phyloP scores from a whole-genome alignment of 495 filamentous ascomycete genomes.

The Neurospora pannonica region DNA sequence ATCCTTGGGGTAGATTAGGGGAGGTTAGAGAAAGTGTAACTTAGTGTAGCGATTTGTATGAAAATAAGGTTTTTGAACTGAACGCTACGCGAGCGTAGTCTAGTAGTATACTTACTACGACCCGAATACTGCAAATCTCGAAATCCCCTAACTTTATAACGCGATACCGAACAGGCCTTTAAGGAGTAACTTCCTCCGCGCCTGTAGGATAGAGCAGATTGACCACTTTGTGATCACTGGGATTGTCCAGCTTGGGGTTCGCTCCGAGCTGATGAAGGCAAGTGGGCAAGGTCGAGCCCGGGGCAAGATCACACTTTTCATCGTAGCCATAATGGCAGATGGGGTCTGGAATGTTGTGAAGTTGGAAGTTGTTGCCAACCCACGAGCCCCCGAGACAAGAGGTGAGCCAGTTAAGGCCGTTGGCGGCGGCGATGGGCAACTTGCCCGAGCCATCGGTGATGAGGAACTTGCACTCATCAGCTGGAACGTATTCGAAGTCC shows the following conservation, averaged over 20 bases:
- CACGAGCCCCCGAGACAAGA: constrained; percentile 27
- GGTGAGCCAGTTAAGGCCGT: constrained; percentile 34
- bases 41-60: too few relatives aligned
- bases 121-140: too few relatives aligned
- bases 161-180: too few relatives aligned
- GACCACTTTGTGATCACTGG: background rate
- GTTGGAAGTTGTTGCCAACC: constrained; percentile 25
- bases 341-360: constrained; percentile 30
- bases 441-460: constrained; percentile 22
- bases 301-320: constrained; percentile 18
- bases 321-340: constrained; percentile 29
- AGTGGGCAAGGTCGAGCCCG: constrained; percentile 1
- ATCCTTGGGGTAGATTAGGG: too few relatives aligned
- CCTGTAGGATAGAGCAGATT: background rate
- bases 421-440: constrained; percentile 31
- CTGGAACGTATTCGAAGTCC: constrained; percentile 24
- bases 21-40: too few relatives aligned
- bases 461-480: constrained; percentile 21
- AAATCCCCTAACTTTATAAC: too few relatives aligned
- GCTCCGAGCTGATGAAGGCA: constrained; percentile 27
- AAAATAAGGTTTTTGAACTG: too few relatives aligned
- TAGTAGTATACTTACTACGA: too few relatives aligned
- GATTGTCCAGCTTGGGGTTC: background rate
- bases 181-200: background rate
- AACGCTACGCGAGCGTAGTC: too few relatives aligned